Conservation (phyloP, 2,329 filamentous ascomycete genomes). For the Chalaropsis thielavioides region DNA sequence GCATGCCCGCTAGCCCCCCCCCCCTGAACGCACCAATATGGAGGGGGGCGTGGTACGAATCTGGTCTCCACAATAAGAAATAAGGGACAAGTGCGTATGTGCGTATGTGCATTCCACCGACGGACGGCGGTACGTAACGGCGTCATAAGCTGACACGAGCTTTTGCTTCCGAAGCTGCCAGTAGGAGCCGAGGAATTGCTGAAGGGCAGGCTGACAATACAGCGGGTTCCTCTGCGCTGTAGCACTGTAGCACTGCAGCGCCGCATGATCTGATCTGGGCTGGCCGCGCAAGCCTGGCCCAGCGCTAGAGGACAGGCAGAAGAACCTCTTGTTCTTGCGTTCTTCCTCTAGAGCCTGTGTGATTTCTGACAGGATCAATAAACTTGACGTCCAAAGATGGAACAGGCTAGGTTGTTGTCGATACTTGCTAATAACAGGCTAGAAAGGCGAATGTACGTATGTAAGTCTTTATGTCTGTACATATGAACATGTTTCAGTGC, state of each 20-base stretch:
- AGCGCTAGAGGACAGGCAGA: background rate
- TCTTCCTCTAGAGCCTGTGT: background rate
- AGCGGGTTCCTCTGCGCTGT: too few relatives aligned
- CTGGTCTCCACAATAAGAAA: background rate
- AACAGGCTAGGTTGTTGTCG: background rate
- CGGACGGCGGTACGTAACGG: background rate
- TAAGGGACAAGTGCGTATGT: background rate
- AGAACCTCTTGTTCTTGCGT: too few relatives aligned
- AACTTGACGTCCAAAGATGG: background rate
- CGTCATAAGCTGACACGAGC: slow-evolving; percentile 5
- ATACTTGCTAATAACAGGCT: background rate
- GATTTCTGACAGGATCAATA: background rate
- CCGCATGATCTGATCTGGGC: background rate
- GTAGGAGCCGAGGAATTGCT: slow-evolving; percentile 2
- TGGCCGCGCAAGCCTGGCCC: background rate
- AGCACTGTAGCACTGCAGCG: background rate
- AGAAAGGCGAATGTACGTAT: background rate
- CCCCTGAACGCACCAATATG: background rate
- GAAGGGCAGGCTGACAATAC: background rate
- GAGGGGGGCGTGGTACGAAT: background rate
- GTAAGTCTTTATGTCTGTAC: background rate
- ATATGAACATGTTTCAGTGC: background rate
- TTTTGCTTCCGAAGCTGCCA: background rate
- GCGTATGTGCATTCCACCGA: background rate
- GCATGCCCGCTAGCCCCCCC: background rate